Base-by-base conservation (phyloP, 257 asterid genomes). In the Salvia hispanica region DNA sequence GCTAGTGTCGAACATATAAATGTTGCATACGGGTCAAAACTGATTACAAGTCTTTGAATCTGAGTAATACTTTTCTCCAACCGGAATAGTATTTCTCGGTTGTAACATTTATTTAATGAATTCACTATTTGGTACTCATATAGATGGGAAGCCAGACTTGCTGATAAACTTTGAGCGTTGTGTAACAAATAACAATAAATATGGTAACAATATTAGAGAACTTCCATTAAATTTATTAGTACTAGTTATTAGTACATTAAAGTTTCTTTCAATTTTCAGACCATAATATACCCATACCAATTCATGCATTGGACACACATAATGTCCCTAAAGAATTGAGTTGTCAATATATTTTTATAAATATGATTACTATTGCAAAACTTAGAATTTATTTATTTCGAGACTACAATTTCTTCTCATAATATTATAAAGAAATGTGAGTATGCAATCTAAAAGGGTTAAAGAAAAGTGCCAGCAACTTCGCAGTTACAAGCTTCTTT, bases 21-120 rank as follows among this genome's bases (percentile, higher is more conserved):
- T 39, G 51, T 16, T 40, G 7, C 51, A 60, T 40, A 16, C 15
- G 2, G 7, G 46, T n/a, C 13, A 4, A 64, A 64, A 66, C 50
- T 54, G 51, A 16, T 36, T 52, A 37, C 3, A 58, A 43, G 73
- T 60, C 57, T 62, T 59, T 70, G 74, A 50, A 70, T 18, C 21
- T n/a, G 21, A 18, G 50, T 70, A 50, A 60, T 70, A 70, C 59
- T 60, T 37, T 58, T 54, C 54, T 47, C 48, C 44, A 40, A 70
- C 48, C 18, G 47, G 33, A 46, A 7, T 8, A 13, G 43, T 47
- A 40, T 44, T 13, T 9, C 25, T 51, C n/a, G 40, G 55, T 63
- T 37, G 34, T 43, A 54, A 33, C 58, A 52, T 10, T 5, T 62
- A 62, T 62, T 62, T 48, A 71, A 53, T 63, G 65, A 43, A 13